Base-by-base conservation (phyloP, 257 asterid species). In the Solanum paucissectum region DNA sequence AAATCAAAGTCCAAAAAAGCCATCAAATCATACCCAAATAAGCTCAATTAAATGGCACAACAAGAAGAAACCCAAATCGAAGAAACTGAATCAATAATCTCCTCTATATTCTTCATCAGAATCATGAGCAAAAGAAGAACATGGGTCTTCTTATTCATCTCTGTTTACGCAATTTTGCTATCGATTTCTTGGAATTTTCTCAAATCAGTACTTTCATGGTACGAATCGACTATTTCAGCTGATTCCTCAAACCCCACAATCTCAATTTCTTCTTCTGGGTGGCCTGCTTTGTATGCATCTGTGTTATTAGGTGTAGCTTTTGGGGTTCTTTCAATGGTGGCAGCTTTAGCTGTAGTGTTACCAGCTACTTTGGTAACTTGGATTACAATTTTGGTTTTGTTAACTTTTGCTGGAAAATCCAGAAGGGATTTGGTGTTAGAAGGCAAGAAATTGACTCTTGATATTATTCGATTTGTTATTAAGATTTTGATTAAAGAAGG, bases 311-410 rank as follows among this genome's bases (percentile, higher is more conserved):
- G 99, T 5, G 44, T 89, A 32, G 94, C 96, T 20, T 96, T 96
- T 88, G 99, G 99, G 42, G 49, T 95, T 16, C 93, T 96, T 0
- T 96, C 99, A 1, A 92, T 94, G 94, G 98, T 94, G 87, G 95
- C 98, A 44, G 98, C 98, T 76, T 83, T 95, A 85, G 96, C 96
- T 66, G 99, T 96, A 58, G 99, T 93, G 4, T 95, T 95, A 6
- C 99, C 99, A 55, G 99, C 99, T 42, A 96, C 98, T 2, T 81
- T 96, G 88, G 95, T 96, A 72, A 96, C 98, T 16, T 96, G 99
- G 98, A 95, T 95, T 5, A 90, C 98, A 4, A 93, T 96, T 74
- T 94, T 96, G 29, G 98, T 96, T 88, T 87, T 96, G 40, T 79
- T 96, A 89, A 92, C 98, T 25, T 95, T 96, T 60, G 92, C 86